Evolutionary conservation across 2,329 filamentous ascomycete genomes (phyloP), one percentile per base, ranked within the genome.

Genomic region (Calonectria montana): DNA sequence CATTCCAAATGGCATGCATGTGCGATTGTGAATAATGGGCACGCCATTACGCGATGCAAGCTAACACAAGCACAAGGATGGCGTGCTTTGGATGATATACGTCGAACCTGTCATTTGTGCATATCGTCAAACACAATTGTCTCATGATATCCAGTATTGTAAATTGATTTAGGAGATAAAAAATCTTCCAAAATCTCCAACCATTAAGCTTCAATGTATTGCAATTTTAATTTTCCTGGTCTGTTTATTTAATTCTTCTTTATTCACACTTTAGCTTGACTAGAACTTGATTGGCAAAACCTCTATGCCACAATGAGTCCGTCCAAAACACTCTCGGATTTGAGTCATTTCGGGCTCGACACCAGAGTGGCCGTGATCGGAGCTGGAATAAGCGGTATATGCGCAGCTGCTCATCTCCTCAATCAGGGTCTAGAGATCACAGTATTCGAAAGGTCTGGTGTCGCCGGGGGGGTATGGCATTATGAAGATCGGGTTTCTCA

Each of bases 381-480:
- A 23, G 29, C 62, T 23, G 45, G 62, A 5, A 31, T 65, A 25
- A 50, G 62, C 16, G 62, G 62, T 1, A 48, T 65, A 21, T 65
- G 62, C 23, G n/a, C 62, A 23, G 62, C 39, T 29, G 45, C 62
- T 65, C 62, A 65, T 31, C 45, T 65, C 25, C 45, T 65, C 43
- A 65, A 41, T n/a, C 62, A 65, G 29, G 45, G 62, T 9, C 29
- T 45, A 1, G n/a, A 65, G 23, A 27, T 65, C 10, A 50, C 45
- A 12, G 31, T 65, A 1, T 53, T 65, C 27, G 62, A 65, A 27
- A 45, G 62, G 21, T 48, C 62, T 12, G 27, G 39, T 16, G 62
- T 50, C 25, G 31, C 62, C 9, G 41, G 39, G 9, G 62, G 62
- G 12, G 62, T 65, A 6, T 65, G 62, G 62, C 62, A 65, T 27